phyloP scores from a whole-genome alignment of 2,329 filamentous ascomycete genomes.

The Sporothrix mexicana region DNA sequence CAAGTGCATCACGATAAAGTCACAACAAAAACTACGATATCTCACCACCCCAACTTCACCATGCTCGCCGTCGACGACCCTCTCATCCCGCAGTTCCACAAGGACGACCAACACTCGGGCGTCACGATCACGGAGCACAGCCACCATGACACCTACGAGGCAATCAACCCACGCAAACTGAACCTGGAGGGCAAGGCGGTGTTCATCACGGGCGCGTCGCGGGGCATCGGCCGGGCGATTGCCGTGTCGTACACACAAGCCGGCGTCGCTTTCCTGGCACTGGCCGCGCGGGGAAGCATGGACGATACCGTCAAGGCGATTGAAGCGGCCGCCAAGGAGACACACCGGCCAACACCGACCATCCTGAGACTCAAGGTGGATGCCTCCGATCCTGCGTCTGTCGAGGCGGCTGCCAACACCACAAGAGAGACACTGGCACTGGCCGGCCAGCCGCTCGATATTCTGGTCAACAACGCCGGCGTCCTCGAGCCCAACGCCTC shows the following conservation, averaged over 20 bases:
- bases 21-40: not conserved
- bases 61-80: conserved; percentile 24
- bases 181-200: conserved; percentile 9
- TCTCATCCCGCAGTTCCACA: conserved; percentile 14
- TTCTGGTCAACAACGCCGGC: conserved; percentile 15
- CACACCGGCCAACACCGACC: not conserved
- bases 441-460: not conserved
- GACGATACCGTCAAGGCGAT: not conserved
- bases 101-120: conserved; percentile 5
- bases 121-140: conserved; percentile 16
- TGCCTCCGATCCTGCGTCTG: not conserved
- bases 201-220: not conserved
- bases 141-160: conserved; percentile 15
- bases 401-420: not conserved
- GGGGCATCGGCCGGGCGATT: conserved; percentile 3
- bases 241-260: conserved; percentile 16
- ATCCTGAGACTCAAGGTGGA: not conserved
- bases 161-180: not conserved
- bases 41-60: not conserved
- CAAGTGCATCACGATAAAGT: not conserved
- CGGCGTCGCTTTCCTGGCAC: not conserved
- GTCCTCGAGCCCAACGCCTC: not conserved
- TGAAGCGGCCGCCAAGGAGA: not conserved
- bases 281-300: not conserved
- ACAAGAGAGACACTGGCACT: not conserved